Evolutionary conservation across 495 filamentous ascomycete genomes (phyloP).

Genomic region (Sordaria brevicollis): DNA sequence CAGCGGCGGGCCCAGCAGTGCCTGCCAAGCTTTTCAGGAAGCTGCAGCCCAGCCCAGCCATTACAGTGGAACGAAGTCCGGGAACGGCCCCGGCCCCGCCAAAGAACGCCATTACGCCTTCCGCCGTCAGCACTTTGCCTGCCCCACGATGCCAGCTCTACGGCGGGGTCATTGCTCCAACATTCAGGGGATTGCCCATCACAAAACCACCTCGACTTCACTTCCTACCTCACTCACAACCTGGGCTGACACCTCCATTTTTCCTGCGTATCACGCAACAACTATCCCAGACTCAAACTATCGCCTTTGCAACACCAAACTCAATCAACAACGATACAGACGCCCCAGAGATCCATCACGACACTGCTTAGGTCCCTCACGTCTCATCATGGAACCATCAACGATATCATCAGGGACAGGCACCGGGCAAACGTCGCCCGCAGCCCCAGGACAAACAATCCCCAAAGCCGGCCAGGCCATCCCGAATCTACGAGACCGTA

Average conservation of each 20-base stretch:
- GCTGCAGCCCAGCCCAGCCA: background rate
- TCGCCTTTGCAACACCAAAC: slow-evolving; percentile 1
- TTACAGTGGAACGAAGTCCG: background rate
- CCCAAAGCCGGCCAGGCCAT: slow-evolving; percentile 17
- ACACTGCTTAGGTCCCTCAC: background rate
- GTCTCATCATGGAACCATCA: slow-evolving; percentile 13
- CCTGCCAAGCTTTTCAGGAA: background rate
- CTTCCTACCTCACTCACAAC: background rate
- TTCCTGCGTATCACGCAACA: background rate
- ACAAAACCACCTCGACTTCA: background rate
- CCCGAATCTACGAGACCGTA: slow-evolving; percentile 48
- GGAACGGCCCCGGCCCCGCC: background rate
- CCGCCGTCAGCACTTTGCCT: background rate
- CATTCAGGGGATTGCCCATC: background rate
- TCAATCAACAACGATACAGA: background rate
- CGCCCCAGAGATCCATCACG: background rate
- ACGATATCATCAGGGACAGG: slow-evolving; percentile 5
- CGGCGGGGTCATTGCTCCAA: background rate
- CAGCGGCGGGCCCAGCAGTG: background rate
- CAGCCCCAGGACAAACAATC: background rate
- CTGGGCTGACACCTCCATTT: too few species aligned
- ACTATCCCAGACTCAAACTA: background rate
- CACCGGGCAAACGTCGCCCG: background rate
- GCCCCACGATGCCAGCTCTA: background rate
- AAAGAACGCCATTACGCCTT: background rate